Conservation (phyloP, 345 rosid species). For the Clarkia xantiana region DNA sequence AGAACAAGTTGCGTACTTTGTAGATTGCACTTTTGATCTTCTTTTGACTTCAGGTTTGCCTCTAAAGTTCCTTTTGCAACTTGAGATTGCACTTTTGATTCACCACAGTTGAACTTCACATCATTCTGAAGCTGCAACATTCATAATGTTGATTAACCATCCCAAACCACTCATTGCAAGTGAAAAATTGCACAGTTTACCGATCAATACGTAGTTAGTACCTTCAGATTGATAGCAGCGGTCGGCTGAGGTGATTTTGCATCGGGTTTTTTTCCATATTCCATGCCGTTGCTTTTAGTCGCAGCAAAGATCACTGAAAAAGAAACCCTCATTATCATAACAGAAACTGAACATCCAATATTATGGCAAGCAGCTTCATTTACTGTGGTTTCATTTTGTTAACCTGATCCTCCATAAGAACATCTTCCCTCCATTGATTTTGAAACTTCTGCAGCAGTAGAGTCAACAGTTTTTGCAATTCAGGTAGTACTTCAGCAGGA, state of each 20-base stretch:
- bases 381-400: not conserved
- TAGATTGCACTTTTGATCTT: slow-evolving; percentile 18
- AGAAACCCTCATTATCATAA: not conserved
- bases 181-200: not conserved
- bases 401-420: slow-evolving; percentile 40
- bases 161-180: not conserved
- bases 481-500: slow-evolving; percentile 47
- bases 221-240: slow-evolving; percentile 44
- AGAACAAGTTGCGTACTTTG: not conserved
- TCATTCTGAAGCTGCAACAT: slow-evolving; percentile 37
- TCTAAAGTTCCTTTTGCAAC: slow-evolving; percentile 29
- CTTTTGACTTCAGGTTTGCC: slow-evolving; percentile 30
- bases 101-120: slow-evolving; percentile 20
- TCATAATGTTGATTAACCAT: not conserved
- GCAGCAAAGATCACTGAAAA: slow-evolving; percentile 30
- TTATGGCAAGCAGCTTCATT: too few relatives aligned
- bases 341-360: too few relatives aligned
- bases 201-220: slow-evolving; percentile 1
- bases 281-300: slow-evolving; percentile 49
- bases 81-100: slow-evolving; percentile 33
- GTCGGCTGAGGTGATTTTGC: slow-evolving; percentile 18
- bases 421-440: slow-evolving; percentile 44
- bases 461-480: slow-evolving; percentile 38
- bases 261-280: slow-evolving; percentile 24
- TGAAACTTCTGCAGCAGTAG: slow-evolving; percentile 49